Base-by-base conservation (phyloP, 129 eudicot species). In the Smallanthus sonchifolius region DNA sequence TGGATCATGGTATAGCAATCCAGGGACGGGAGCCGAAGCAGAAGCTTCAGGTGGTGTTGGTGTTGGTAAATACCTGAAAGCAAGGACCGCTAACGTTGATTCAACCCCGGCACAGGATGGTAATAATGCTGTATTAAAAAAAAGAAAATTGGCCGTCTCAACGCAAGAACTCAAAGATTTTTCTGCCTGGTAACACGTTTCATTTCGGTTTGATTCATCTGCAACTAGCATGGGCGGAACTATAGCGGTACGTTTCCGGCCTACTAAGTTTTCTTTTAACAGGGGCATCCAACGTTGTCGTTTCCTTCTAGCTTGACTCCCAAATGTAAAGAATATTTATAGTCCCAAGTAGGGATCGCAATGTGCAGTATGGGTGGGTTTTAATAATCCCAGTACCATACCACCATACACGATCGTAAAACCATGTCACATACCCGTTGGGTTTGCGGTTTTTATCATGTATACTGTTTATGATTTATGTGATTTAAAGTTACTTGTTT, bases 1-100 rank as follows among this genome's bases (percentile, higher is more conserved):
- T 47, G 98, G 97, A 36, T 88, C 98, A 15, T 94, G 98, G 97
- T 94, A 74, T 79, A 94, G 98, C 87, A 91, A 88, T 74, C 98
- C 97, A 6, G 97, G 89, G 13, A 83, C 90, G 0, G 91, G 87
- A 60, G 65, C 84, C 28, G 96, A 86, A n/a, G 69, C 68, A 35
- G 90, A 83, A 76, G 75, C 64, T 59, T 83, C 73, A 0, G 91
- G 91, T 60, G 86, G 84, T 69, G 69, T 16, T 17, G 98, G 98
- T 43, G 88, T 88, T 39, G 98, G 91, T 63, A 91, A 94, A 76
- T 93, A 93, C 83, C 68, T 87, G 75, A 90, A 90, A 81, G 84
- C 91, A n/a, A 83, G 77, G 78, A 79, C 72, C 45, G 10, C 59
- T 2, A 82, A 83, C 84, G 69, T 54, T 20, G 84, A 88, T 62